Base-by-base conservation (phyloP, 2,329 filamentous ascomycete species). In the Tolypocladium capitatum region DNA sequence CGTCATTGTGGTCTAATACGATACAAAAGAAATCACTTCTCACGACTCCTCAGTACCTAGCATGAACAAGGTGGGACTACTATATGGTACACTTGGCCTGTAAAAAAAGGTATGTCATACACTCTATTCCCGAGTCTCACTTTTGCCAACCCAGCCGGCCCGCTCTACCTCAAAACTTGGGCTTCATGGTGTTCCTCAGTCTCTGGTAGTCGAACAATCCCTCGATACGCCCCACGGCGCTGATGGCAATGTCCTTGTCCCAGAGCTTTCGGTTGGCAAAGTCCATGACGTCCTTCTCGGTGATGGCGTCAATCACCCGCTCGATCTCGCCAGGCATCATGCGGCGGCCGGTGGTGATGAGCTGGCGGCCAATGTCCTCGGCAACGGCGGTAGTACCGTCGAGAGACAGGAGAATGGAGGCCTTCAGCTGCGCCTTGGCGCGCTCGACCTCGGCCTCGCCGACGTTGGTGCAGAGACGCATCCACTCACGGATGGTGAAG, bases 351-450 rank as follows among this genome's bases (percentile, higher is more conserved):
- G 92, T 97, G 63, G 90, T 97, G 74, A 98, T 83, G 71, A 98
- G 89, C 74, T 98, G 92, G 69, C 92, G 87, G 63, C 92, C 92
- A 68, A 98, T 95, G 67, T 98, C 92, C 77, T 98, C 92, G 52
- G 92, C 92, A 48, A 96, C 84, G 60, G 92, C 89, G 44, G 92
- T 97, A 64, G 92, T 97, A 68, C 90, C 94, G 68, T 98, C 92
- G 31, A 98, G 87, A 46, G 89, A 94, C 56, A 98, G 83, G 53
- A 98, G 86, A 63, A 98, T 90, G 48, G 90, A 95, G 53, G 92
- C 92, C 81, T 98, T 98, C 62, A 98, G 84, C 76, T 98, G 92
- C 55, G 92, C 87, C 81, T 98, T 98, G 70, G 92, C 92, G 59
- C 92, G 91, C 81, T 98, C 92, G 52, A 90, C 86, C 75, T 98